Base-by-base conservation (phyloP, 257 asterid species). In the Nicotiana otophora region DNA sequence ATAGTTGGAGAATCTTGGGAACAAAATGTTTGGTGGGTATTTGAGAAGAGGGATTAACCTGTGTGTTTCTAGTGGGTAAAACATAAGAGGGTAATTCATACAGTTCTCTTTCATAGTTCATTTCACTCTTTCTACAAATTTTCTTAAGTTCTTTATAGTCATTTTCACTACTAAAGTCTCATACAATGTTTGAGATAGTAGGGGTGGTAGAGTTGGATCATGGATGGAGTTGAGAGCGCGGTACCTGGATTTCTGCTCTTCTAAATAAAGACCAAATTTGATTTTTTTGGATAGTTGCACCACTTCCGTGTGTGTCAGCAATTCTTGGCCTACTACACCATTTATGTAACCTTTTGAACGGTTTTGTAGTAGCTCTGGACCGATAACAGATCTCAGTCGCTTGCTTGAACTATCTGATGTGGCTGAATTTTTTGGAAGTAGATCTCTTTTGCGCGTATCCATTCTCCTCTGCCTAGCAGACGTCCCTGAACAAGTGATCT, bases 381-480 rank as follows among this genome's bases (percentile, higher is more conserved):
- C 85, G 81, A 88, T 85, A 66, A 82, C 39, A 70, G 92, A 87
- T 75, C 90, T 86, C 84, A 86, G 81, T 85, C 84, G 89, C 83
- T 88, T 87, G 78, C 85, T 84, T 42, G 77, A 39, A 36, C 17
- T 80, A 65, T 36, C 23, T 42, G 83, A 88, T 74, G 80, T 20
- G 31, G 78, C 77, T 75, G 86, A 72, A 83, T 63, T 31, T 77
- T 78, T 90, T 10, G 84, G 85, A 74, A 86, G 80, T 8, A 65
- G 70, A 77, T 70, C 53, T 65, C 86, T 91, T 54, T 82, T 86
- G 83, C 89, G 89, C 42, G 84, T 85, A 81, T 90, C 95, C 34
- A 92, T 82, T 84, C 98, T 92, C 76, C 99, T 92, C 76, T 87
- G 87, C 65, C 99, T 88, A 84, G 99, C 98, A 82, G 93, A 88